Percentiles rank a stretch among this genome's conserved stretches.
Evolutionary conservation across 2,329 filamentous ascomycete species (phyloP).

Genomic region (Graphiopsis chlorocephala): DNA sequence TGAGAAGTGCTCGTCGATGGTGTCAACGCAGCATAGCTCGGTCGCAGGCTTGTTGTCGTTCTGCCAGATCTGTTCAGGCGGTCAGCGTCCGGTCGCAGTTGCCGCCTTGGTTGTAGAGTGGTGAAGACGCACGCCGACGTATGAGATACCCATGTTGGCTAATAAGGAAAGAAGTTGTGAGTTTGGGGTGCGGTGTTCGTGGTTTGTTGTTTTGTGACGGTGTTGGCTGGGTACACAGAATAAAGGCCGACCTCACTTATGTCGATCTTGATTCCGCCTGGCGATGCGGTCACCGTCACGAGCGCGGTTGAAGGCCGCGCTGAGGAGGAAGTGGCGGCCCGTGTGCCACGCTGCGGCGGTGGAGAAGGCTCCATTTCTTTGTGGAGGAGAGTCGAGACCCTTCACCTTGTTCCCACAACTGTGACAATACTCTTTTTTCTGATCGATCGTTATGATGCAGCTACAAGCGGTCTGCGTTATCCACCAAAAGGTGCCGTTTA

Average conservation of each 20-base stretch:
- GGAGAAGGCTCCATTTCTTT: neutral
- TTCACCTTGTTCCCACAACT: neutral
- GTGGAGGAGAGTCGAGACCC: neutral
- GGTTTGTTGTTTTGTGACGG: neutral
- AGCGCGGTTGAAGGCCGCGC: neutral
- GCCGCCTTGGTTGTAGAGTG: slow-evolving; percentile 23
- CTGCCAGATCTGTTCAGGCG: slow-evolving; percentile 65
- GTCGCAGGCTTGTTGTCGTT: slow-evolving; percentile 73
- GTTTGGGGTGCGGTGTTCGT: neutral
- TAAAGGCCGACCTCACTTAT: slow-evolving; percentile 1
- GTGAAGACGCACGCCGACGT: slow-evolving; percentile 69
- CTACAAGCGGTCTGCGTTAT: neutral
- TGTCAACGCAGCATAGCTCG: slow-evolving; percentile 74
- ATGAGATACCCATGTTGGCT: slow-evolving; percentile 76
- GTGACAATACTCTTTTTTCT: neutral
- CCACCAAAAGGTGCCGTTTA: neutral
- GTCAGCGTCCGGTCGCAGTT: slow-evolving; percentile 5
- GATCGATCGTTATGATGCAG: neutral
- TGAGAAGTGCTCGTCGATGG: slow-evolving; percentile 69
- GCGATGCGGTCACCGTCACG: slow-evolving; percentile 2
- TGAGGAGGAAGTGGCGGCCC: slow-evolving; percentile 5
- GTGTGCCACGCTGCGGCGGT: neutral
- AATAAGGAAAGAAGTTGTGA: neutral
- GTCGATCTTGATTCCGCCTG: neutral
- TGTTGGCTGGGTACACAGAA: neutral